Percentiles rank a stretch among this genome's conserved stretches.
phyloP scores from a whole-genome alignment of 495 filamentous ascomycete genomes.

The Lophium mytilinum region DNA sequence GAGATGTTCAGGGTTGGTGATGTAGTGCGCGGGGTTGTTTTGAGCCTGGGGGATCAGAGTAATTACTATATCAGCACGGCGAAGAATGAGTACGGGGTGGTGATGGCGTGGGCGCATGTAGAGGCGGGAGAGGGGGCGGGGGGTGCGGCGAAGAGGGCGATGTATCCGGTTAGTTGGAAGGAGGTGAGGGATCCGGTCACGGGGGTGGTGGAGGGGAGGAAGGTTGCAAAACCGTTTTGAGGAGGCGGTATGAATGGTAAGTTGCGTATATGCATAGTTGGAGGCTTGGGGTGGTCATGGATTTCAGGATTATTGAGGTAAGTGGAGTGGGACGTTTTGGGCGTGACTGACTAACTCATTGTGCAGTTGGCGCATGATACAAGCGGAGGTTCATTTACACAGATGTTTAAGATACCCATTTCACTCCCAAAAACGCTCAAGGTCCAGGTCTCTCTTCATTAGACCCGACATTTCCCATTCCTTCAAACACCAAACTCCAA shows the following conservation, averaged over 20 bases:
- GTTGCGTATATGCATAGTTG: no score
- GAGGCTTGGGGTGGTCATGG: no score
- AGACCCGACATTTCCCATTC: no score
- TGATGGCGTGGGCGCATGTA: slow-evolving; percentile 88
- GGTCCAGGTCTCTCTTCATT: no score
- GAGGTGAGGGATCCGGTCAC: slow-evolving; percentile 80
- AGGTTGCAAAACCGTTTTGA: slow-evolving; percentile 91
- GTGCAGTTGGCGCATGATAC: no score
- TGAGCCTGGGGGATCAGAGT: slow-evolving; percentile 79
- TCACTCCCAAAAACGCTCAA: no score
- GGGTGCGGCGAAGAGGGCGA: slow-evolving; percentile 78
- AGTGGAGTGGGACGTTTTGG: no score
- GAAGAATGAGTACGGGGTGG: slow-evolving; percentile 82
- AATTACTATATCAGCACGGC: slow-evolving; percentile 91
- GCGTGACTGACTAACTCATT: no score
- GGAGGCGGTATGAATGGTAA: neutral
- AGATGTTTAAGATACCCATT: no score
- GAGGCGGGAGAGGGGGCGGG: slow-evolving; percentile 89
- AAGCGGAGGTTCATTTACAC: no score
- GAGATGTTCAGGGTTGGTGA: slow-evolving; percentile 92
- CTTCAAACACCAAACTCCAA: no score
- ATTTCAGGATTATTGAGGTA: no score
- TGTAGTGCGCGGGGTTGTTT: slow-evolving; percentile 80
- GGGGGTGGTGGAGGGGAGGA: slow-evolving; percentile 70
- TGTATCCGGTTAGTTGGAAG: slow-evolving; percentile 91